These are phyloP conservation scores for Ilex paraguariensis DNA, from an alignment of 305 asterid species.

Conservation along the genomic window DNA sequence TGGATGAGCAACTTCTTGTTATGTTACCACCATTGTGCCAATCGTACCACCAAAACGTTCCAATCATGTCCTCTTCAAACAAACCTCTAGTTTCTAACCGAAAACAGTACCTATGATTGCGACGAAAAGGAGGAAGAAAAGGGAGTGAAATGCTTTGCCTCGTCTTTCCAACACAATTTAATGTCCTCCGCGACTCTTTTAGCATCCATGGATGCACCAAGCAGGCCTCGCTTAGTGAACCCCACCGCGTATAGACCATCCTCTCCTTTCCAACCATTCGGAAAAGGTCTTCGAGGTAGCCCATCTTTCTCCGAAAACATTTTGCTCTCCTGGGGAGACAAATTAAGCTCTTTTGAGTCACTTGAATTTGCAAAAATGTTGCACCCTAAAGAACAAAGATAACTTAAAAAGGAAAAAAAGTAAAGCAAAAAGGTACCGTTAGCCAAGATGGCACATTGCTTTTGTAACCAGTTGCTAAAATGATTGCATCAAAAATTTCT, in stretches of 20 bases:
- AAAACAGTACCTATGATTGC: not conserved
- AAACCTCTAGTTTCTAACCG: no score
- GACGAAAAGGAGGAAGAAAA: not conserved
- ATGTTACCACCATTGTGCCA: no score
- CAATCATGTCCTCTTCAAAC: no score
- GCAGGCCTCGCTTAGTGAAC: not conserved
- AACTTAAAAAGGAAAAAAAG: not conserved
- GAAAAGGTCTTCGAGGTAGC: constrained; percentile 9
- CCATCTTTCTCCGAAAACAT: constrained; percentile 11
- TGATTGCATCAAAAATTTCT: constrained; percentile 19
- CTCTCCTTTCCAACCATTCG: constrained; percentile 2
- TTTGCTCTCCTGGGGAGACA: constrained; percentile 4
- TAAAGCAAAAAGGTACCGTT: constrained; percentile 9
- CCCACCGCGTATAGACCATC: not conserved
- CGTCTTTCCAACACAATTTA: not conserved
- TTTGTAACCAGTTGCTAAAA: constrained; percentile 22
- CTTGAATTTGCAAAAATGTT: not conserved
- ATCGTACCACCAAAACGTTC: no score
- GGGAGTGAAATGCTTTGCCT: not conserved
- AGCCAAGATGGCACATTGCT: constrained; percentile 26
- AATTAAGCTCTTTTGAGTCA: not conserved
- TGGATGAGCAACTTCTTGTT: no score
- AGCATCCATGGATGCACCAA: constrained; percentile 1
- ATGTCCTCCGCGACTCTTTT: not conserved
- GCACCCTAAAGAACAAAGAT: not conserved